These are phyloP conservation scores for Senna siamea DNA, from an alignment of 306 rosid genomes.

Conservation along the genomic window DNA sequence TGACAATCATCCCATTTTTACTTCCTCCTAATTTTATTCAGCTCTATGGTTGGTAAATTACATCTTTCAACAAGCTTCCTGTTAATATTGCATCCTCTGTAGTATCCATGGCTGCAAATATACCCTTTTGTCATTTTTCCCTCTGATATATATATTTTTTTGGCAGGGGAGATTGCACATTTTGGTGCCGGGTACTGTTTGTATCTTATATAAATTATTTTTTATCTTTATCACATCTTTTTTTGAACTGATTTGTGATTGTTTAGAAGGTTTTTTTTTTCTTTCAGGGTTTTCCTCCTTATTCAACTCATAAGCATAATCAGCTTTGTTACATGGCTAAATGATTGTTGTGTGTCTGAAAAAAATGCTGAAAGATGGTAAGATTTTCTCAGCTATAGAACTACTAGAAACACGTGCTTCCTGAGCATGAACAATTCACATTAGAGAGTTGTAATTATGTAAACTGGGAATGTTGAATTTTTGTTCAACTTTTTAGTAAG, in stretches of 20 bases:
- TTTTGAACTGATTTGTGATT: conserved; percentile 10
- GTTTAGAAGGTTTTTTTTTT: conserved; percentile 29
- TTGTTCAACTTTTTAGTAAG: not conserved
- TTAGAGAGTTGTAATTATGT: not conserved
- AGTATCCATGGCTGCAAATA: not conserved
- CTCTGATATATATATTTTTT: conserved; percentile 28
- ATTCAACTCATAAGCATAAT: conserved; percentile 91
- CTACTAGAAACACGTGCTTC: conserved; percentile 2
- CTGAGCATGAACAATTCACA: conserved; percentile 17
- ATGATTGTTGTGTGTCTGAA: conserved; percentile 62
- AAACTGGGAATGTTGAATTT: not conserved
- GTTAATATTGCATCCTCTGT: conserved; percentile 25
- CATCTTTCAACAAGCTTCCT: conserved; percentile 26
- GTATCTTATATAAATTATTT: conserved; percentile 19
- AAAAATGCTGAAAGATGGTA: conserved; percentile 86
- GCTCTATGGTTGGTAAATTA: conserved; percentile 73
- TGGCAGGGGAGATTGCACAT: conserved; percentile 79
- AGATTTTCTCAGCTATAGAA: conserved; percentile 34
- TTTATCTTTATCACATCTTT: conserved; percentile 2
- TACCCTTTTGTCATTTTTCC: conserved; percentile 17
- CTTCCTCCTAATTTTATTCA: conserved; percentile 77
- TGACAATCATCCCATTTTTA: conserved; percentile 72
- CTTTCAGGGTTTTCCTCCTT: conserved; percentile 92
- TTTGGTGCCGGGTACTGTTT: conserved; percentile 92
- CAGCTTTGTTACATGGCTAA: conserved; percentile 89